Base-by-base conservation (phyloP, 108 stramenopile genomes). In the Skeletonema grethae region DNA sequence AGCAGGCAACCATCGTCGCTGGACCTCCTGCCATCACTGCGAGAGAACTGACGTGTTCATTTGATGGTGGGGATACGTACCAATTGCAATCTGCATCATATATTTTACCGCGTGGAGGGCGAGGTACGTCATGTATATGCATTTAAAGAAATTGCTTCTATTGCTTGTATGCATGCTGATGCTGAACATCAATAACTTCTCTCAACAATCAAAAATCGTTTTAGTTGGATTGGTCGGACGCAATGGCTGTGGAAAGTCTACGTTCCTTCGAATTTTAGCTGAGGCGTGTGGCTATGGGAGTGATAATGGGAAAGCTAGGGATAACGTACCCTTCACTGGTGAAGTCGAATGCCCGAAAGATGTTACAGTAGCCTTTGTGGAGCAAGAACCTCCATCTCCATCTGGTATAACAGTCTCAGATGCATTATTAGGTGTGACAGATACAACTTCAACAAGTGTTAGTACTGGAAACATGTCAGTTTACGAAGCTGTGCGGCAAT, bases 211-310 rank as follows among this genome's bases (percentile, higher is more conserved):
- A 1, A n/a, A n/a, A 31, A 31, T 31, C 31, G 31, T 31, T 7
- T 34, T 34, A 34, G 81, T 83, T 9, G 87, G 88, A 29, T 69
- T 94, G 55, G 86, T 94, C 5, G 93, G 93, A 11, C 32, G 87
- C 20, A 93, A 93, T 68, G 92, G 85, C n/a, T 76, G 89, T 22
- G 93, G 93, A 10, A 94, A 94, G 65, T 81, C 78, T 5, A 90
- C 89, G 3, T 82, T 94, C 36, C 67, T 94, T 22, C 70, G 81
- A 48, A 90, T 94, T 35, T 46, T 94, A 1, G 87, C 90, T 10
- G 86, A 88, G 64, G 62, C 84, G 4, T 76, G 67, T 30, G 67
- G 80, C 11, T 66, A 32, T 20, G 78, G 63, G 43, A 64, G 43
- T 39, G 60, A 41, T 6, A 65, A 31, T 28, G 57, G 20, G 32